phyloP scores from a whole-genome alignment of 768 basidiomycete genomes.

The Pisolithus tinctorius region DNA sequence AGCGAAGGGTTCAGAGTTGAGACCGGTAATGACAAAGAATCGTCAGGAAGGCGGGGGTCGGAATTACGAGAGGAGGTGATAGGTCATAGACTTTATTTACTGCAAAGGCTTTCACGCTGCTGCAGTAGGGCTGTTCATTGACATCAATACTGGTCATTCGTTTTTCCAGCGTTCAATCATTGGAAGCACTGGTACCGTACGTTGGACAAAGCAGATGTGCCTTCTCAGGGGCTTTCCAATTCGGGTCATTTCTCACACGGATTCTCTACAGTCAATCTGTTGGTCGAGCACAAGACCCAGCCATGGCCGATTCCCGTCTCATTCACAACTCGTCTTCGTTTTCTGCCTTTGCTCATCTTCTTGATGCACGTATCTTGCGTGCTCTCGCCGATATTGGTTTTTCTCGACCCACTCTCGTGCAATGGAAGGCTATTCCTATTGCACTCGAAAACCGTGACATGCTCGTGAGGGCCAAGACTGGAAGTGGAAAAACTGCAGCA shows the following conservation, averaged over 20 bases:
- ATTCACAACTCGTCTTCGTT: constrained; percentile 45
- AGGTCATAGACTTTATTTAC: too few relatives aligned
- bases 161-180: constrained; percentile 44
- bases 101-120: too few relatives aligned
- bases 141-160: constrained; percentile 40
- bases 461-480: constrained; percentile 89
- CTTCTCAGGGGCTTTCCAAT: too few relatives aligned
- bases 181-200: constrained; percentile 44
- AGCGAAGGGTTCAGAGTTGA: too few relatives aligned
- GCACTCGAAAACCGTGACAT: constrained; percentile 88
- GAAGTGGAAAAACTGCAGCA: constrained; percentile 95
- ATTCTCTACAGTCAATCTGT: too few relatives aligned
- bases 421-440: constrained; percentile 86
- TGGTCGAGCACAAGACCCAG: not conserved
- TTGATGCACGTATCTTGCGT: constrained; percentile 81
- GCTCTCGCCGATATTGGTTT: constrained; percentile 89
- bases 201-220: too few relatives aligned
- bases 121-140: constrained; percentile 30
- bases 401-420: constrained; percentile 86
- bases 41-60: too few relatives aligned
- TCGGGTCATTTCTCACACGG: too few relatives aligned
- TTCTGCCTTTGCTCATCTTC: constrained; percentile 61
- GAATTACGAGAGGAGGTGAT: too few relatives aligned
- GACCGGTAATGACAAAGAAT: too few relatives aligned
- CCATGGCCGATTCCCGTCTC: not conserved